Evolutionary conservation across 331 rosid genomes (phyloP).

Genomic region (Rosa hybrid): DNA sequence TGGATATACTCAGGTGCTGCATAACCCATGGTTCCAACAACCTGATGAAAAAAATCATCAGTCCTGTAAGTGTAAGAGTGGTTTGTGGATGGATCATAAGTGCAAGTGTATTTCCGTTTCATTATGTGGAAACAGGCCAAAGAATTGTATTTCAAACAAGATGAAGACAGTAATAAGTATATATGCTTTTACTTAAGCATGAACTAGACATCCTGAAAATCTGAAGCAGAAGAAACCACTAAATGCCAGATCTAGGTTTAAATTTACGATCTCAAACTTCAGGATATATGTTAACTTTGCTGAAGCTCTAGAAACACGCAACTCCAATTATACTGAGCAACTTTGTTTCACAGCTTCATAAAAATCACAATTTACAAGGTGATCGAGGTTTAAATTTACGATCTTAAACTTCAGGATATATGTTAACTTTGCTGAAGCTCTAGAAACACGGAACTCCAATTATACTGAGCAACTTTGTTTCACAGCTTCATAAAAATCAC

Average conservation of each 20-base stretch:
- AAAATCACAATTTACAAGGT: background rate
- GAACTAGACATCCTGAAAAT: constrained; percentile 3
- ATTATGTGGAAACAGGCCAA: background rate
- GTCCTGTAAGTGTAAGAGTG: constrained; percentile 17
- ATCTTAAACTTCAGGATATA: background rate
- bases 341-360: background rate
- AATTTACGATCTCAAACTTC: background rate
- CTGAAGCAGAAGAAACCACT: background rate
- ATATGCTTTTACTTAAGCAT: background rate
- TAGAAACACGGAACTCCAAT: background rate
- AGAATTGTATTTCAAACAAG: background rate
- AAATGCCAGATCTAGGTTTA: constrained; percentile 6
- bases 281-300: background rate
- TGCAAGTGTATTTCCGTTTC: background rate
- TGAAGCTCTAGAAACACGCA: background rate
- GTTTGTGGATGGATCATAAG: background rate
- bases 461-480: background rate
- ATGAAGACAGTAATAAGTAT: background rate
- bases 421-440: background rate
- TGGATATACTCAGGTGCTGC: constrained; percentile 95
- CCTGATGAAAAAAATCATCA: constrained; percentile 55
- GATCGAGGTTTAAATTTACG: background rate
- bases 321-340: background rate
- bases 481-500: background rate
- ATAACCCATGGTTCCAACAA: constrained; percentile 95